phyloP scores from a whole-genome alignment of 1,139 yeast genomes.

The Hansenula lynferdii region DNA sequence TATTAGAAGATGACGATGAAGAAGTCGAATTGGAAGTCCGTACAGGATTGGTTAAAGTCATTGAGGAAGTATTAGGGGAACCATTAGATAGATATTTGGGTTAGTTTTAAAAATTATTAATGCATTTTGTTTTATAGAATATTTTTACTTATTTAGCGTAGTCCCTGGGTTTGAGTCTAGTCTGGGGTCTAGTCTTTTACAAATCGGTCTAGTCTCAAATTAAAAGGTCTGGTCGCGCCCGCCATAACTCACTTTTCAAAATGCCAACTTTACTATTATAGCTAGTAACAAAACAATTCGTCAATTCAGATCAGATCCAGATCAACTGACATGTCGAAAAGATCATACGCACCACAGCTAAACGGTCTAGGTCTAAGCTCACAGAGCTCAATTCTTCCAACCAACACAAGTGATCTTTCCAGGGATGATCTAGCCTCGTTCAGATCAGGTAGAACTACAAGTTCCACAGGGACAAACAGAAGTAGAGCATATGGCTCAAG shows the following conservation, averaged over 20 bases:
- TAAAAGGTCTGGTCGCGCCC: too few relatives aligned
- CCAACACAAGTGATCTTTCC: conserved; percentile 11
- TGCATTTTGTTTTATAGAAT: too few relatives aligned
- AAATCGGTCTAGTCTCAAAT: too few relatives aligned
- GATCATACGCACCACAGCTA: conserved; percentile 13
- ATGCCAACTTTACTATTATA: too few relatives aligned
- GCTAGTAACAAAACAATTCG: too few relatives aligned
- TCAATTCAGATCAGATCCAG: too few relatives aligned
- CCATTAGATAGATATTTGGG: conserved; percentile 87
- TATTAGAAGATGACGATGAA: conserved; percentile 94
- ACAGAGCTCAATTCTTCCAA: conserved; percentile 12
- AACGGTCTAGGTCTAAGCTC: conserved; percentile 5
- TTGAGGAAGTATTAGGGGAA: conserved; percentile 91
- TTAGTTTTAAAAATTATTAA: conserved; percentile 1
- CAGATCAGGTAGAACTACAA: conserved; percentile 18
- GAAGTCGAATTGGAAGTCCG: conserved; percentile 89
- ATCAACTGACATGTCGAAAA: conserved; percentile 10
- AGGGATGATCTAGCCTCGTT: conserved; percentile 18
- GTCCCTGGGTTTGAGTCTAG: too few relatives aligned
- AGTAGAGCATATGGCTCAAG: conserved; percentile 8
- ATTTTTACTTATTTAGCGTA: too few relatives aligned
- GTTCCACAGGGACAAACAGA: conserved; percentile 3
- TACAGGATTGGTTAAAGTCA: conserved; percentile 85
- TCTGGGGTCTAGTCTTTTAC: too few relatives aligned
- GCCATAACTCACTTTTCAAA: too few relatives aligned